Base-by-base conservation (phyloP, 805 yeast genomes). In the Yamadazyma tumulicola region DNA sequence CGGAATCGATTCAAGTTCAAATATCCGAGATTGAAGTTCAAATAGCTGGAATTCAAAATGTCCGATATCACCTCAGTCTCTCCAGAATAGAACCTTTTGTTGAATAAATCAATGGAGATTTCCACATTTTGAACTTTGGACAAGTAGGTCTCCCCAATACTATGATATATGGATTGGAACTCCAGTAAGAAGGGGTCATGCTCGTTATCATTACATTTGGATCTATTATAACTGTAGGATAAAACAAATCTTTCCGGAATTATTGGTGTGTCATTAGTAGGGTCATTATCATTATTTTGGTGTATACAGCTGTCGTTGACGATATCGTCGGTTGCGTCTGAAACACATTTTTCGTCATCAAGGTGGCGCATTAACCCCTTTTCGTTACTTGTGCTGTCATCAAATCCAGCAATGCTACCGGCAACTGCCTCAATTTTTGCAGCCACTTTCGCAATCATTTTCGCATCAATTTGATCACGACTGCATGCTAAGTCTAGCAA, bases 1-100 rank as follows among this genome's bases (percentile, higher is more conserved):
- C 42, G 51, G 30, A 45, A 45, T 16, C 47, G 33, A n/a, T 35
- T 31, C 15, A 47, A 29, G 22, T 43, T 37, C 31, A 47, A 32
- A 15, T 41, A 41, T 14, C 26, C 27, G 9, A 47, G 32, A 32
- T 47, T 47, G 16, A 34, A 19, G 10, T 30, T 16, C 14, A 45
- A 23, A 19, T 16, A 22, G 18, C 20, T 25, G 3, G 42, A 35
- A 11, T 30, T 15, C 14, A 47, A 26, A 11, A 46, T 22, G 8
- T 33, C 21, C 3, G 12, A 11, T 7, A 39, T 12, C 17, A 12
- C 15, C 8, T 29, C 38, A 11, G 36, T 33, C 16, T 35, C 43
- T 12, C 18, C 16, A 2, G 39, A 35, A 29, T 35, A 34, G 10
- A 29, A 29, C 17, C 26, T 35, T 28, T 40, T 40, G 24, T 46